phyloP scores from a whole-genome alignment of 192 early-diverging fungal species.

The Obelidium mucronatum region DNA sequence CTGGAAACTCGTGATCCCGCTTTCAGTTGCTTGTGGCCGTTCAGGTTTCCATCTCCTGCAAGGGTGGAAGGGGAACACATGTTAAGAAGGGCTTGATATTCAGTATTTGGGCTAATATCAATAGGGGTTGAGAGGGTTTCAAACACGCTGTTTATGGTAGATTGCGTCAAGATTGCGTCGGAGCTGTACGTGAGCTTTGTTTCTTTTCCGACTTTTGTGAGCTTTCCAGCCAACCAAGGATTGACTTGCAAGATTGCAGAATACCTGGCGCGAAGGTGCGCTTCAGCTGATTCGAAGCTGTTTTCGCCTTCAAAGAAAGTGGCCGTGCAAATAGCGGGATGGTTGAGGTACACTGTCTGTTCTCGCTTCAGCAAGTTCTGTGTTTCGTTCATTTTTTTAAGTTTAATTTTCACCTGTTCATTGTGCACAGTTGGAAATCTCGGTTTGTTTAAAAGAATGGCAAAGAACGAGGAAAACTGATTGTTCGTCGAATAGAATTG shows the following conservation, averaged over 20 bases:
- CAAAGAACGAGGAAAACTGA: too few relatives aligned
- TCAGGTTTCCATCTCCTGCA: neutral
- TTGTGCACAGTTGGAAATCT: too few relatives aligned
- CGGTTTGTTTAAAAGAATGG: too few relatives aligned
- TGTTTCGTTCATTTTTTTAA: too few relatives aligned
- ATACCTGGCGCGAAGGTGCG: too few relatives aligned
- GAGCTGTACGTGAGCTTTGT: neutral
- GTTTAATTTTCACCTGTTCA: too few relatives aligned
- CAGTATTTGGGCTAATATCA: neutral
- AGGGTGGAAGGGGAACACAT: neutral
- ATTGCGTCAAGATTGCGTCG: neutral
- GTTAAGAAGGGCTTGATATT: neutral
- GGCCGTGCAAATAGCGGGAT: too few relatives aligned
- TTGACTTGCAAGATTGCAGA: too few relatives aligned
- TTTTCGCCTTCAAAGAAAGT: too few relatives aligned
- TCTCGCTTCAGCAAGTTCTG: neutral
- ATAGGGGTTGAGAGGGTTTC: neutral
- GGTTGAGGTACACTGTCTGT: neutral
- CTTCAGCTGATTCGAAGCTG: too few relatives aligned
- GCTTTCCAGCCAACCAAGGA: too few relatives aligned
- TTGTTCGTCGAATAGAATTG: too few relatives aligned
- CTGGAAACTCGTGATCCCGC: neutral
- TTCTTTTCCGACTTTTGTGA: conserved; percentile 1
- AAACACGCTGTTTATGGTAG: neutral
- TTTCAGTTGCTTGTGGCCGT: neutral